phyloP scores from a whole-genome alignment of 2,329 filamentous ascomycete species.

The Pseudogymnoascus sp. region DNA sequence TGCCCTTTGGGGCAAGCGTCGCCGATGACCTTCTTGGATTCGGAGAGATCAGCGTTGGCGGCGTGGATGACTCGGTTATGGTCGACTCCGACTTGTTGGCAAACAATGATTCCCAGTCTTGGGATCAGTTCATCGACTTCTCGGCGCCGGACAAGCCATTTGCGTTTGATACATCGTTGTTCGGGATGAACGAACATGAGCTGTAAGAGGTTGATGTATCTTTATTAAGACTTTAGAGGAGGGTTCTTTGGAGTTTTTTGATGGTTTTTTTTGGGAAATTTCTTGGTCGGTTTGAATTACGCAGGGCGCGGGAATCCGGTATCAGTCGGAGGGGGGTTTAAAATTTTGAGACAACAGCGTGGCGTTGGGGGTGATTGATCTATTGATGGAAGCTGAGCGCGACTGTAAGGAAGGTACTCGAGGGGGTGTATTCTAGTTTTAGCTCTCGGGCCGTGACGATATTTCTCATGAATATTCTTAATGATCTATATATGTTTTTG shows the following conservation, averaged over 20 bases:
- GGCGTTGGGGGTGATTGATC: constrained; percentile 5
- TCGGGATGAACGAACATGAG: constrained; percentile 31
- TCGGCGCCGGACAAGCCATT: constrained; percentile 46
- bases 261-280: constrained; percentile 12
- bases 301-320: constrained; percentile 6
- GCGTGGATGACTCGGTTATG: constrained; percentile 23
- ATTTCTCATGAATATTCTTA: constrained; percentile 9
- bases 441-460: not conserved
- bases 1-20: constrained; percentile 35
- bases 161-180: constrained; percentile 40
- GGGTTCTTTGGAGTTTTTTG: constrained; percentile 16
- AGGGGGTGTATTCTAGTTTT: constrained; percentile 2
- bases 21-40: constrained; percentile 38
- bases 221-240: constrained; percentile 17
- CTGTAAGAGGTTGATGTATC: constrained; percentile 7
- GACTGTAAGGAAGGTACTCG: not conserved
- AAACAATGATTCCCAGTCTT: constrained; percentile 28
- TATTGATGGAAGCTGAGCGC: not conserved
- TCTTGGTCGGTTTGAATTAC: constrained; percentile 16
- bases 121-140: constrained; percentile 40
- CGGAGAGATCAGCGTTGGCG: constrained; percentile 28
- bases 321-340: not conserved
- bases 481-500: not conserved
- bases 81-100: constrained; percentile 22
- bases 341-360: not conserved